Base-by-base conservation (phyloP, 2,329 filamentous ascomycete genomes). In the Hymenoscyphus albidus region DNA sequence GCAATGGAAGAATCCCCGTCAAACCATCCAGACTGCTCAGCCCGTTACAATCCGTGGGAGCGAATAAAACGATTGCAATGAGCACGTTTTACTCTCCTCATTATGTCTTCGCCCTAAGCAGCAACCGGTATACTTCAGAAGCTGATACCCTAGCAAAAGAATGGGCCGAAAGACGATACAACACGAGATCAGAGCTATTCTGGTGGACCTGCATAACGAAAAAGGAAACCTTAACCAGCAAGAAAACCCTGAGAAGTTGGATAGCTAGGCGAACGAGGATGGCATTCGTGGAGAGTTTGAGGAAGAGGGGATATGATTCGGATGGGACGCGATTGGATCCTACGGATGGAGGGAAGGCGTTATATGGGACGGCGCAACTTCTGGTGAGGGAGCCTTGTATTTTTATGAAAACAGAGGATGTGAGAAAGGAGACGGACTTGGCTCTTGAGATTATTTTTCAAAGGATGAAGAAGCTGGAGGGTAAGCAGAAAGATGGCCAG, bases 201-300 rank as follows among this genome's bases (percentile, higher is more conserved):
- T 82, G 82, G 78, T 83, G 80, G 80, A 73, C 74, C 16, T 77
- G 81, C 5, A 70, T 77, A 64, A 61, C 73, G 64, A 64, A 54
- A 58, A 67, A 74, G 61, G 65, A 70, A 66, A 62, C 73, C 71
- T 62, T 67, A 2, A 72, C 74, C 27, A 40, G 31, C 14, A 82
- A 80, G 63, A 75, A 76, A 7, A 78, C 80, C 27, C 77, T 85
- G n/a, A 77, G 84, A 22, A 79, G 78, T 13, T 79, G 78, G 74
- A 75, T 74, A 31, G 73, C 74, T 31, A 77, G 80, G 65, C 79
- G 80, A 70, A 68, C 80, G 35, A 76, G 78, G 55, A 68, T 74
- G 38, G 82, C 81, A 2, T 79, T 86, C 58, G 69, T 70, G 56
- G 74, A 78, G 59, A 79, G 80, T 13, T 70, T 86, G 71, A 76